Evolutionary conservation across 2,329 filamentous ascomycete species (phyloP), one percentile per base, ranked within the genome.

Genomic region (Talaromyces sp.): DNA sequence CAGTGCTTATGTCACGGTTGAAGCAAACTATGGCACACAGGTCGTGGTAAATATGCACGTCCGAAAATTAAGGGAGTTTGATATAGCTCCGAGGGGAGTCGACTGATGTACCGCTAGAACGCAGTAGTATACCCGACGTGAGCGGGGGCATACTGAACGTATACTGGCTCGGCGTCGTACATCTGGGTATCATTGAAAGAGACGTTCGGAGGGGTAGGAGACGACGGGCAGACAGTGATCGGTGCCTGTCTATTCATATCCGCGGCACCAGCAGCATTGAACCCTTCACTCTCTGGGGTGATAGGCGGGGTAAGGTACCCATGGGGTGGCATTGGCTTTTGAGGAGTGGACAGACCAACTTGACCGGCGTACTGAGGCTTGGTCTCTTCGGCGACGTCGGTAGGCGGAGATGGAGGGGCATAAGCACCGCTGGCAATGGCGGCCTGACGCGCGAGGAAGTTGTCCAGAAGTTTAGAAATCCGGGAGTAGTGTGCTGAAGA

Each of bases 371-470:
- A 80, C 15, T 47, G 45, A 7, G 78, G 73, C 69, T 79, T 64
- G 22, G 78, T 74, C 64, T 78, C 75, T 31, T 70, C 67, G n/a
- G 70, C 69, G 64, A 70, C 71, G 60, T 79, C 78, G 15, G 76
- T 75, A 17, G 79, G 77, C 17, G 80, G 79, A 50, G 77, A 79
- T 41, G 77, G 76, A 50, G 78, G 77, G 35, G 73, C 71, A 73
- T 81, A 75, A 73, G 74, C 67, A 56, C 65, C 61, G 73, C 74
- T 78, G 70, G 82, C 79, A 73, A 87, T 81, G 27, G 85, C 83
- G 67, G 85, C 84, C 76, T 89, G 86, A 67, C 85, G 85, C 68
- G 84, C 83, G 66, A 92, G 82, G 82, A 90, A 90, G 68, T 86
- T 81, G 69, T 90, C 88, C 60, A 91, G 81, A 52, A 84, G 84